Conservation (phyloP, 1,284 basidiomycete species). For the Mycosarcoma mackinlayi region DNA sequence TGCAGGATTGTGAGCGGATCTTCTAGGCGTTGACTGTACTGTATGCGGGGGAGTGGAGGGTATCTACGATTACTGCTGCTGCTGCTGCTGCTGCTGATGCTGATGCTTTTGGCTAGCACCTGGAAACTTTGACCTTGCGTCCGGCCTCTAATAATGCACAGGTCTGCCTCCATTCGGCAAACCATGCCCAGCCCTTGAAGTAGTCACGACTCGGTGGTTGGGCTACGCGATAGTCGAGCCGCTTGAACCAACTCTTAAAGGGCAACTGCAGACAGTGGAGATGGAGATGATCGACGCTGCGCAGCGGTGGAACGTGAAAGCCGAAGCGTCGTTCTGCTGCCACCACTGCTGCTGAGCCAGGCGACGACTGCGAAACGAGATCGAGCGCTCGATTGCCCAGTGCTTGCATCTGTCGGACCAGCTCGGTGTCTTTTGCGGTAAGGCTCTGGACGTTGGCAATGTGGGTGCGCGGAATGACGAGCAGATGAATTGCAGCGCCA, state of each 20-base stretch:
- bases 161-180: slow-evolving; percentile 76
- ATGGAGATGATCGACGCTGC: slow-evolving; percentile 82
- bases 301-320: slow-evolving; percentile 78
- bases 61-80: slow-evolving; percentile 5
- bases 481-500: slow-evolving; percentile 75
- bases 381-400: slow-evolving; percentile 75
- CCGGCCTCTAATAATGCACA: slow-evolving; percentile 75
- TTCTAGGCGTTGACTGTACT: too few species aligned
- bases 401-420: slow-evolving; percentile 74
- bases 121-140: slow-evolving; percentile 71
- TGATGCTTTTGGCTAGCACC: too few species aligned
- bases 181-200: slow-evolving; percentile 81
- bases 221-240: slow-evolving; percentile 75
- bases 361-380: slow-evolving; percentile 29
- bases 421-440: slow-evolving; percentile 37
- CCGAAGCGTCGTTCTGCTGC: slow-evolving; percentile 52
- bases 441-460: slow-evolving; percentile 71
- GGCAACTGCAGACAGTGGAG: slow-evolving; percentile 81
- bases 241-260: slow-evolving; percentile 71
- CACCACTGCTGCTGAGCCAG: slow-evolving; percentile 18
- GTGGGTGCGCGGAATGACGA: slow-evolving; percentile 76
- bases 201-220: slow-evolving; percentile 58
- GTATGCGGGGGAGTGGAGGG: too few species aligned
- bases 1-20: too few species aligned
- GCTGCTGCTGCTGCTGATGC: too few species aligned